Base-by-base conservation (phyloP, 331 rosid genomes). In the Acacia pycnantha region DNA sequence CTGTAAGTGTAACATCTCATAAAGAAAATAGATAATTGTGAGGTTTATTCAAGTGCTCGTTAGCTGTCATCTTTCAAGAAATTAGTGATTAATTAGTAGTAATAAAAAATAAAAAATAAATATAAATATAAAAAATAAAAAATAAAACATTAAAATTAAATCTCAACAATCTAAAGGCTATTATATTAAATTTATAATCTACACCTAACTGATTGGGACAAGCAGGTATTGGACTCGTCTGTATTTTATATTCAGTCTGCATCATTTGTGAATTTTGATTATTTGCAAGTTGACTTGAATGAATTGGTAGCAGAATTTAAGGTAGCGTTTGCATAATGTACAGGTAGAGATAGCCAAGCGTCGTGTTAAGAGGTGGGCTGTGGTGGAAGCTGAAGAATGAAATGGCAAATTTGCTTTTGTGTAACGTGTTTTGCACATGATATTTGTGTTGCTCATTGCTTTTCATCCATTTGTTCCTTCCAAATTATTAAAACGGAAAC, bases 121-220 rank as follows among this genome's bases (percentile, higher is more conserved):
- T n/a, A n/a, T n/a, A n/a, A n/a, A n/a, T n/a, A n/a, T n/a, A n/a
- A n/a, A n/a, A n/a, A n/a, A n/a, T n/a, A n/a, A n/a, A n/a, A n/a
- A n/a, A n/a, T 13, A 4, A 47, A 47, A 12, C 5, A 3, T 47
- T 47, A 47, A 0, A 13, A 3, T 47, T 47, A 47, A 47, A 13
- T 47, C 6, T 13, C 18, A 47, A 13, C 51, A 29, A 29, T 29
- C 31, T 29, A 29, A 29, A 29, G 31, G 2, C 31, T 29, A 29
- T 29, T 29, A 29, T 29, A 1, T 1, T 29, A 29, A 29, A 29
- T 29, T 29, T 29, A 29, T 29, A 29, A 29, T 29, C 31, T 2
- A 2, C 31, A 29, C 31, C 31, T 2, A 80, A 88, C 91, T 40
- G 82, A 88, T 33, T 88, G 90, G 91, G 87, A 88, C 14, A 46